Percentiles rank a stretch among this genome's conserved stretches.
These are phyloP conservation scores for Epichloe aotearoae DNA, from an alignment of 2,329 filamentous ascomycete genomes.

Conservation along the genomic window DNA sequence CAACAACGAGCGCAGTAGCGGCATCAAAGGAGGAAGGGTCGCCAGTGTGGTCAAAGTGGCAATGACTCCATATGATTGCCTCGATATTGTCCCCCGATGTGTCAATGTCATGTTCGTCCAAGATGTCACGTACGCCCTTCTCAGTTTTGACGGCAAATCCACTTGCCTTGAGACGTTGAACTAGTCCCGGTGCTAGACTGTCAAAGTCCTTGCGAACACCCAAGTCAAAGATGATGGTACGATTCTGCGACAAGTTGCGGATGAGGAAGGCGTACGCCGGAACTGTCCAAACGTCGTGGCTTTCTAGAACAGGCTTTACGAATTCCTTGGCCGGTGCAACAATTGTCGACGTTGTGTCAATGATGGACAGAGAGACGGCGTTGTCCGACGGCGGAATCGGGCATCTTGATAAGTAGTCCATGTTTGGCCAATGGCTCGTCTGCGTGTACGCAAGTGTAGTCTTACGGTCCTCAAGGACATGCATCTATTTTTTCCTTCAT, in stretches of 20 bases:
- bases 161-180: neutral
- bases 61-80: constrained; percentile 16
- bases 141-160: neutral
- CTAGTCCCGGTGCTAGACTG: neutral
- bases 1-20: constrained; percentile 13
- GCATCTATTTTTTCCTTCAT: too few relatives aligned
- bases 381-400: neutral
- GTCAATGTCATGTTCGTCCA: neutral
- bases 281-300: neutral
- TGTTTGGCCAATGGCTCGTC: neutral
- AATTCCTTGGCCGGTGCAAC: neutral
- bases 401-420: neutral
- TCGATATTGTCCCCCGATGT: constrained; percentile 6
- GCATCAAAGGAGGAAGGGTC: constrained; percentile 14
- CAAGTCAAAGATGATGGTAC: neutral
- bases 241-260: neutral
- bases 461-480: too few relatives aligned
- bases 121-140: neutral
- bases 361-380: neutral
- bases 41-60: constrained; percentile 17
- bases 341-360: neutral
- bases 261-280: constrained; percentile 1
- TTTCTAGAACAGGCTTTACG: neutral
- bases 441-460: too few relatives aligned
- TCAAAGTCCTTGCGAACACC: constrained; percentile 1